Base-by-base conservation (phyloP, 2,329 filamentous ascomycete genomes). In the Colletotrichum chlorophyti region DNA sequence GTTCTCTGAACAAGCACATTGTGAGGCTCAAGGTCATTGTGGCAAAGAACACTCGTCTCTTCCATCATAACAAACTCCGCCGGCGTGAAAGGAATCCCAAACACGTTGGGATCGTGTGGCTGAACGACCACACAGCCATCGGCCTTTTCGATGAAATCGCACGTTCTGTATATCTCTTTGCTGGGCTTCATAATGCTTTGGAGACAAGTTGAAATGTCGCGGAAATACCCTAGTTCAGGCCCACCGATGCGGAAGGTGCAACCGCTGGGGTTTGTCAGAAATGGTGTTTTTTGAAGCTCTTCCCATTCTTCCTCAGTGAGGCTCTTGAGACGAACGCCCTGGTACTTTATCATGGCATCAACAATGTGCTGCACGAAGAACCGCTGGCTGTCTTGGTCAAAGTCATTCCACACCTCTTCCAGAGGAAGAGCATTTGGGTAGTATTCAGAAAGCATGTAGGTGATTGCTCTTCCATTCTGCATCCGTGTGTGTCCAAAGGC, bases 11-110 rank as follows among this genome's bases (percentile, higher is more conserved):
- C 27, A 1, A 50, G 37, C 7, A 60, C 38, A 6, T 60, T 55
- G 6, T 19, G 31, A 17, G 57, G 51, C 5, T 60, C 51, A 11
- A 60, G n/a, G 24, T 57, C 27, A 31, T 60, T 55, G 27, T 60
- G 57, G 5, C 57, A 57, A 10, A 60, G 10, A 2, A n/a, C 43
- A 7, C 34, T 23, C 23, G 11, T 24, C 1, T 50, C 5, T 5
- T 12, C n/a, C 1, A 60, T 37, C 9, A 45, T 5, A 1, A 29
- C 26, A 8, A 60, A 43, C 26, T 60, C 19, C 2, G 53, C 38
- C 1, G 27, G 26, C 1, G 51, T 29, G 38, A 60, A 60, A 15
- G 23, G n/a, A 14, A 57, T 27, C 3, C 14, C 4, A 3, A 12
- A 11, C 4, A 6, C 29, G 1, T 23, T 4, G 4, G 38, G 15